Base-by-base conservation (phyloP, 305 asterid species). In the Fraxinus floribunda region DNA sequence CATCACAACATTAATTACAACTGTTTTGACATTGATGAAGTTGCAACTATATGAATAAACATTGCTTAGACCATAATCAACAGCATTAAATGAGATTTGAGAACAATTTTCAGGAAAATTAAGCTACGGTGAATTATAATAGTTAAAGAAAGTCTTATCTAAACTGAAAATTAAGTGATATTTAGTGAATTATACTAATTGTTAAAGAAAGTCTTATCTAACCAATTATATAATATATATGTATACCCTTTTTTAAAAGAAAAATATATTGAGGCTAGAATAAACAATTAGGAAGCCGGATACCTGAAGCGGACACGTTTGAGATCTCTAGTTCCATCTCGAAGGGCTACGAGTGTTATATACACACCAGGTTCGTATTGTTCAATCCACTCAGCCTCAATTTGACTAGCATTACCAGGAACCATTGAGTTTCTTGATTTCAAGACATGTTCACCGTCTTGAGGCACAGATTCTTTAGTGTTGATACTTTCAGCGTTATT, bases 301-400 rank as follows among this genome's bases (percentile, higher is more conserved):
- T 90, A 96, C 98, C 99, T 96, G 97, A 96, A 94, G 86, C 98
- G 99, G 9, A 95, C 98, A 1, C 99, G 98, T 86, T 94, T 94
- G 81, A 94, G 98, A 89, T 95, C 99, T 88, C 97, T 91, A 24
- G 92, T 93, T 79, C 99, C 99, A 85, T 95, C 97, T n/a, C 88
- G 90, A 78, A 93, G 95, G 78, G 97, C 93, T 75, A 90, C 95
- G 3, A 95, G 97, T 3, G 98, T 95, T 80, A 95, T 91, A 84
- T 93, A 94, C 72, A 95, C 99, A 68, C 99, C 99, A 10, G 93
- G 94, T 84, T 94, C 99, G 41, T 93, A 94, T 81, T 94, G 97
- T 81, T 96, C 98, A 75, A 92, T 96, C 95, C 99, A 96, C 87
- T 93, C 98, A 5, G 97, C 94, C 80, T 92, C 99, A 44, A 96